These are phyloP conservation scores for Phoma sp. DNA, from an alignment of 2,329 filamentous ascomycete genomes.

Conservation along the genomic window DNA sequence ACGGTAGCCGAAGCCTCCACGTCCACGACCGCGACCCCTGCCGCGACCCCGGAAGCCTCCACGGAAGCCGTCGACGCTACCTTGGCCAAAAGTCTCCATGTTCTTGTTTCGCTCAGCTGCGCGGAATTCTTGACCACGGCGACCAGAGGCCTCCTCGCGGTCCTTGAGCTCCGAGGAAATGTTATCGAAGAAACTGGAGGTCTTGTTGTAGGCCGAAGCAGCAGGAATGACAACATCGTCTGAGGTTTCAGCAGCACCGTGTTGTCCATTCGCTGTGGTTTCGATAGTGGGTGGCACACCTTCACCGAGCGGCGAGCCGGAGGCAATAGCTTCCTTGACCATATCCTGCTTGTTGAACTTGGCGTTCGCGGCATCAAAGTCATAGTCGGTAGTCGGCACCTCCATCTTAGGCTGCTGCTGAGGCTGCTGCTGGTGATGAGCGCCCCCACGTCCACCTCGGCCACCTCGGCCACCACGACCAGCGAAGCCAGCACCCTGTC, in stretches of 20 bases:
- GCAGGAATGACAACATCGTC: slow-evolving; percentile 55
- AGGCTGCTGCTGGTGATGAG: slow-evolving; percentile 36
- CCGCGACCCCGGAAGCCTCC: slow-evolving; percentile 80
- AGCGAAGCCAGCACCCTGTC: slow-evolving; percentile 47
- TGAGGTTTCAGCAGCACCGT: slow-evolving; percentile 46
- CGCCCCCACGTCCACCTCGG: slow-evolving; percentile 55
- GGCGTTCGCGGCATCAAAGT: slow-evolving; percentile 84
- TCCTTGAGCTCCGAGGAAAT: slow-evolving; percentile 95
- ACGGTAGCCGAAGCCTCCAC: slow-evolving; percentile 52
- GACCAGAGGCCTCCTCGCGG: slow-evolving; percentile 71
- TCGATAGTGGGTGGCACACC: slow-evolving; percentile 36
- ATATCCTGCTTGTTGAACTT: slow-evolving; percentile 90
- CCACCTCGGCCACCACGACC: slow-evolving; percentile 53
- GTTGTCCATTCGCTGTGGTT: slow-evolving; percentile 46
- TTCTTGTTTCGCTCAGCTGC: slow-evolving; percentile 94
- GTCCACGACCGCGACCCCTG: slow-evolving; percentile 70
- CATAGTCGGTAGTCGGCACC: slow-evolving; percentile 88
- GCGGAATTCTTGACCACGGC: slow-evolving; percentile 82
- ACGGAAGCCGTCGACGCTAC: slow-evolving; percentile 85
- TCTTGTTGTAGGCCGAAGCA: slow-evolving; percentile 77
- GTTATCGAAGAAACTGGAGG: slow-evolving; percentile 94
- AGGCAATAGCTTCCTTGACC: slow-evolving; percentile 85
- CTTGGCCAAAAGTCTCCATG: slow-evolving; percentile 96
- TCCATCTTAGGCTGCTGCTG: slow-evolving; percentile 72
- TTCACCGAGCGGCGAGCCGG: slow-evolving; percentile 71